Conservation (phyloP, 345 rosid genomes). For the Fremontodendron californicum region DNA sequence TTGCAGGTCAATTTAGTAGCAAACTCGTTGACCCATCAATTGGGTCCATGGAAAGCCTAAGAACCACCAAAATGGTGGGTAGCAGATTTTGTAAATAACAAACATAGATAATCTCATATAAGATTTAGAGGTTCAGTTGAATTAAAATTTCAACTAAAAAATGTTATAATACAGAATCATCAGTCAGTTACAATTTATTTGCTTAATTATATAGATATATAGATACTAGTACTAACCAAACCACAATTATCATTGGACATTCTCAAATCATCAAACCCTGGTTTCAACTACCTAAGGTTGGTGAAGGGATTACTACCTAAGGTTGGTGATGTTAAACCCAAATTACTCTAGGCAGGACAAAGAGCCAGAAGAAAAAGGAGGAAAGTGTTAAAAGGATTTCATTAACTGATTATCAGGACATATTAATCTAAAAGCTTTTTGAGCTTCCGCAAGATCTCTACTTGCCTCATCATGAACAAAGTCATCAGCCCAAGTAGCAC, state of each 20-base stretch:
- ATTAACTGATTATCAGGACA: not conserved
- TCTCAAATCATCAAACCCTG: not conserved
- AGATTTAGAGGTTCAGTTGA: not conserved
- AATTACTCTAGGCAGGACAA: not conserved
- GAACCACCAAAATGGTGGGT: not conserved
- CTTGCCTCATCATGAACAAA: constrained; percentile 55
- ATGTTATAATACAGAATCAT: not conserved
- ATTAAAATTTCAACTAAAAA: not conserved
- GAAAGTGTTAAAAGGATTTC: not conserved
- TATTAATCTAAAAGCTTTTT: not conserved
- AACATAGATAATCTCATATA: not conserved
- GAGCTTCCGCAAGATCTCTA: constrained; percentile 18
- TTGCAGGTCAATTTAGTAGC: not conserved
- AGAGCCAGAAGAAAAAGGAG: not conserved
- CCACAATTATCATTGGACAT: not conserved
- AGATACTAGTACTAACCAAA: not conserved
- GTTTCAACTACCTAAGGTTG: not conserved
- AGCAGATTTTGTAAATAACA: not conserved
- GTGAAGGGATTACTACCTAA: not conserved
- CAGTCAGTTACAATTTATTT: not conserved
- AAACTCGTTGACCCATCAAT: not conserved
- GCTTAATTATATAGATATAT: not conserved
- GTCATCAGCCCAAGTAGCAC: constrained; percentile 90
- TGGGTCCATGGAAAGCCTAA: not conserved
- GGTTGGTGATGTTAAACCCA: not conserved